Evolutionary conservation across 352 stramenopile genomes (phyloP).

Genomic region (Globisporangium barbulae): DNA sequence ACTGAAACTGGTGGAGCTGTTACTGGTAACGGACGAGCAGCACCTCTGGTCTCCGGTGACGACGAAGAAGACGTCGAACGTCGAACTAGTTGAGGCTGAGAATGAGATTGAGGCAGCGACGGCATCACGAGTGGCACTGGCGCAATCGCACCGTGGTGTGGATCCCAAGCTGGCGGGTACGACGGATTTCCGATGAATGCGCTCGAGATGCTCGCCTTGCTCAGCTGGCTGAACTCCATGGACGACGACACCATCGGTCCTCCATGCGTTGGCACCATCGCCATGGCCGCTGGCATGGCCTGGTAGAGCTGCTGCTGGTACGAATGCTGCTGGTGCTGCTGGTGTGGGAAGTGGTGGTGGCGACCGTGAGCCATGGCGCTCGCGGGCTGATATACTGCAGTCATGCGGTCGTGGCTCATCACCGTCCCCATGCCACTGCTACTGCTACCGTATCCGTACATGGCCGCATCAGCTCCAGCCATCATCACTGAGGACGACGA

Average conservation of each 20-base stretch:
- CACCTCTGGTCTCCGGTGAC: neutral
- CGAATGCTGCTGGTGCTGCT: neutral
- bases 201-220: constrained; percentile 36
- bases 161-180: constrained; percentile 33
- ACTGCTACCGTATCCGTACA: neutral
- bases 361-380: neutral
- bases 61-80: neutral
- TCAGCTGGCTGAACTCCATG: constrained; percentile 38
- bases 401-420: constrained; percentile 11
- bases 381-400: constrained; percentile 6
- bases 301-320: constrained; percentile 13
- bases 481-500: neutral
- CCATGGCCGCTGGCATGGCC: constrained; percentile 1
- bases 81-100: neutral
- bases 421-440: neutral
- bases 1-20: neutral
- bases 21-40: neutral
- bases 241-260: constrained; percentile 11
- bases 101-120: neutral
- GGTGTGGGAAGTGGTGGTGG: constrained; percentile 10
- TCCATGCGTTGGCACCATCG: neutral
- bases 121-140: neutral
- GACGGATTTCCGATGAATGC: constrained; percentile 32
- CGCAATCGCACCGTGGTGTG: constrained; percentile 12
- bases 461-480: neutral